phyloP scores from a whole-genome alignment of 192 early-diverging fungal genomes.

The Dissophora globulifera region DNA sequence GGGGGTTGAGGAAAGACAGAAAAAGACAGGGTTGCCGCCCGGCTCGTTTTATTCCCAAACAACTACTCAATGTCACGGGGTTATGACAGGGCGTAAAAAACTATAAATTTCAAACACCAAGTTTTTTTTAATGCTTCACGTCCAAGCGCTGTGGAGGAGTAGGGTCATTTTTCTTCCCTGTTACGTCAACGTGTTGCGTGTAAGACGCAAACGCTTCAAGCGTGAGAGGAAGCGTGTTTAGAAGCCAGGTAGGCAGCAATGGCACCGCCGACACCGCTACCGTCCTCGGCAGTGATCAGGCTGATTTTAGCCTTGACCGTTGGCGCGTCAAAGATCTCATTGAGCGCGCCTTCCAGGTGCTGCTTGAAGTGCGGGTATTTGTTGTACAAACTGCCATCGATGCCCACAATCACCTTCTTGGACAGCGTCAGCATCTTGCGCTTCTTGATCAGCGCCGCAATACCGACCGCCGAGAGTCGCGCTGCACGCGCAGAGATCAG shows the following conservation, averaged over 20 bases:
- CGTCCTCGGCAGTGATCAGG: slow-evolving; percentile 79
- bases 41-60: no score
- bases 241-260: slow-evolving; percentile 70
- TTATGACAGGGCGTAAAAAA: no score
- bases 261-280: slow-evolving; percentile 82
- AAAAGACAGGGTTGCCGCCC: no score
- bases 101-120: no score
- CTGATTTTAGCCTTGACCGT: slow-evolving; percentile 64
- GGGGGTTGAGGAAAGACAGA: no score
- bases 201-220: no score
- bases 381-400: slow-evolving; percentile 82
- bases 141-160: no score
- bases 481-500: slow-evolving; percentile 88
- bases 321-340: slow-evolving; percentile 73
- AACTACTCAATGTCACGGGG: no score
- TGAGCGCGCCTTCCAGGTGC: slow-evolving; percentile 77
- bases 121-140: no score
- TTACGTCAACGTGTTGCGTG: no score
- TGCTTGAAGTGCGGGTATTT: slow-evolving; percentile 79
- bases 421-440: slow-evolving; percentile 59
- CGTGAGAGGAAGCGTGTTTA: no score
- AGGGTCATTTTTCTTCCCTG: no score
- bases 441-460: slow-evolving; percentile 79
- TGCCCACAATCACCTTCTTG: slow-evolving; percentile 67
- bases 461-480: slow-evolving; percentile 77